Evolutionary conservation across 2,329 filamentous ascomycete genomes (phyloP), one percentile per base, ranked within the genome.

Genomic region (Cladosporium sp.): DNA sequence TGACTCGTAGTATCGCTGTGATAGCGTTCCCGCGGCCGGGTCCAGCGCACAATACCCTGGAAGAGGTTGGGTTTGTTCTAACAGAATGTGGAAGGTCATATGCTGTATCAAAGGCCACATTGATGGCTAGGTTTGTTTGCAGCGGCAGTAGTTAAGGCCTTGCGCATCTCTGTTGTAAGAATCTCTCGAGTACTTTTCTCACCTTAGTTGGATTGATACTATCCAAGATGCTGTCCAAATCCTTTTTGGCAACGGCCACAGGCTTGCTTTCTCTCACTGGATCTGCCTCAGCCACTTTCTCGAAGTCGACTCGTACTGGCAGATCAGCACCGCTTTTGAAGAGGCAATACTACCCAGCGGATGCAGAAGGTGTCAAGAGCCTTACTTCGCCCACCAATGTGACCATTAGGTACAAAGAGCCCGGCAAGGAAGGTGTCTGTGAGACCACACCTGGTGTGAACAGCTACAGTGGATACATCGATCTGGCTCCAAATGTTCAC

Each of bases 391-490:
- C 82, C 7, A 77, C 76, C 26, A 81, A 81, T 62, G 78, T 80
- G 23, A 80, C 75, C 12, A 79, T 85, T 56, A 78, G 81, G 2
- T 85, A 84, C 73, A 85, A 83, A 73, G 78, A 84, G 72, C 84
- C 84, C 7, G 82, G 80, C 5, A 75, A 77, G 40, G 73, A 72
- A 21, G 79, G 80, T 2, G 77, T 84, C 35, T 85, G 83, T 68
- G 83, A 85, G 73, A 84, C 82, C 0, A 84, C 82, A 1, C 80
- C 80, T 2, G 82, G 83, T 7, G 83, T 84, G 46, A 80, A 82
- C 57, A 81, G 79, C 1, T 85, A 84, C 69, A 77, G 79, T 52
- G 82, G 80, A 46, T 81, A 76, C 63, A 70, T 77, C 18, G 69
- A 75, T 59, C 61, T 76, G 1, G 69, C 73, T 4, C 68, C 69